A percentile compares a stretch with the other conserved stretches of the same genome.
phyloP scores from a whole-genome alignment of 75 land plant genomes.

The Picea glauca region DNA sequence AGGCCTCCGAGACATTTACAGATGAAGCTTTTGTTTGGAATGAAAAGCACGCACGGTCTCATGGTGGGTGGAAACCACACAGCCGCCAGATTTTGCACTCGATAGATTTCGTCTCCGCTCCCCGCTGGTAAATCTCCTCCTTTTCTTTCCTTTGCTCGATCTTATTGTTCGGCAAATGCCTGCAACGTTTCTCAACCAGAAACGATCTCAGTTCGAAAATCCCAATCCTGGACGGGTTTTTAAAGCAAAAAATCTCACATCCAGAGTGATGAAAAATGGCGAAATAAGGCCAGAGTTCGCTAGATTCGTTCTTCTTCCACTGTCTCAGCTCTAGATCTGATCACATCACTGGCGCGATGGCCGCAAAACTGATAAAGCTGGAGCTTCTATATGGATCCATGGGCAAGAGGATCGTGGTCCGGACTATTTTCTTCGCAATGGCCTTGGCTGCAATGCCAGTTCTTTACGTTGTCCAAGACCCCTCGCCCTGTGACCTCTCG shows the following conservation, averaged over 20 bases:
- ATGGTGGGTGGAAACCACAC: conserved; percentile 30
- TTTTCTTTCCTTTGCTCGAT: conserved; percentile 7
- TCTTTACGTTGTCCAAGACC: not conserved
- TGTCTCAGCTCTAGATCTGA: not conserved
- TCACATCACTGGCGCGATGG: not conserved
- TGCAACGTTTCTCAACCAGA: not conserved
- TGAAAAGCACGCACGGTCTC: conserved; percentile 5
- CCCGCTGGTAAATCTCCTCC: not conserved
- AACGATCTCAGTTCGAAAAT: not conserved
- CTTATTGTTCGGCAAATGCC: not conserved
- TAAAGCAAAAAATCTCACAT: no score
- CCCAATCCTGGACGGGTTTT: no score
- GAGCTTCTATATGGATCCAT: not conserved
- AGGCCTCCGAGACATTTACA: not conserved
- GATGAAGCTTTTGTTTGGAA: not conserved
- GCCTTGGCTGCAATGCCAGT: not conserved
- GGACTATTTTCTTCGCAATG: not conserved
- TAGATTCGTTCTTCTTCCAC: not conserved
- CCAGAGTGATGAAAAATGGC: not conserved
- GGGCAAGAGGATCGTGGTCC: not conserved
- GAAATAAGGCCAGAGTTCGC: not conserved
- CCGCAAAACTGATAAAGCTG: conserved; percentile 2
- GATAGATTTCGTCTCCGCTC: not conserved
- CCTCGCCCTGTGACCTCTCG: conserved; percentile 8
- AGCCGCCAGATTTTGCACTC: conserved; percentile 28